Base-by-base conservation (phyloP, 2,329 filamentous ascomycete genomes). In the Botryotinia calthae region DNA sequence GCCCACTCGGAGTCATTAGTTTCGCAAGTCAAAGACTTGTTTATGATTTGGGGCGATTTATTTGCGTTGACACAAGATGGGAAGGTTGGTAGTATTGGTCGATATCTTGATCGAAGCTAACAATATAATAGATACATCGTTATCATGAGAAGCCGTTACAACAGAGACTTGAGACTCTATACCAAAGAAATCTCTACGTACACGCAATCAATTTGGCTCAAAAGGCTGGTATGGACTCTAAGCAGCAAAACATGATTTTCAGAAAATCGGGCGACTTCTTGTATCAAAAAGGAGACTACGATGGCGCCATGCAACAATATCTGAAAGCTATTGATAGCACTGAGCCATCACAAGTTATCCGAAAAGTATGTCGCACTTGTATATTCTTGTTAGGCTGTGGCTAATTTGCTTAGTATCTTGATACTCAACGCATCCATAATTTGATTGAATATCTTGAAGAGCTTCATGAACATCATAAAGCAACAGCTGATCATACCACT, bases 231-330 rank as follows among this genome's bases (percentile, higher is more conserved):
- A 87, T 98, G 79, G 93, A 95, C 81, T 83, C 85, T 4, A 85
- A 91, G 64, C 93, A 98, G 81, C 93, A 97, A 78, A 98, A 97
- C 78, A 86, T 93, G 73, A 99, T 99, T 73, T 97, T 95, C 80
- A 90, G 95, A 73, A 95, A 91, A 80, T 98, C 97, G 81, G 96
- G 95, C 20, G 96, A 99, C 81, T 93, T 95, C 79, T 83, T 98
- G 5, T 98, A 99, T 79, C 93, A 97, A 76, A 97, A 97, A 79
- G 94, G 93, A 7, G 95, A 98, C 80, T 99, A 95, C 79, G 96
- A 99, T 80, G 96, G 93, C 10, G 95, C 97, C n/a, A 99, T 99
- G 97, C 92, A 97, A 78, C 96, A 98, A 81, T 99, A 99, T 80
- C 90, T 99, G 75, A 92, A 94, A 77, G 95, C 97, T 0, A 98